Evolutionary conservation across 1,139 yeast genomes (phyloP), one percentile per base, ranked within the genome.

Genomic region (Candida gigantensis): DNA sequence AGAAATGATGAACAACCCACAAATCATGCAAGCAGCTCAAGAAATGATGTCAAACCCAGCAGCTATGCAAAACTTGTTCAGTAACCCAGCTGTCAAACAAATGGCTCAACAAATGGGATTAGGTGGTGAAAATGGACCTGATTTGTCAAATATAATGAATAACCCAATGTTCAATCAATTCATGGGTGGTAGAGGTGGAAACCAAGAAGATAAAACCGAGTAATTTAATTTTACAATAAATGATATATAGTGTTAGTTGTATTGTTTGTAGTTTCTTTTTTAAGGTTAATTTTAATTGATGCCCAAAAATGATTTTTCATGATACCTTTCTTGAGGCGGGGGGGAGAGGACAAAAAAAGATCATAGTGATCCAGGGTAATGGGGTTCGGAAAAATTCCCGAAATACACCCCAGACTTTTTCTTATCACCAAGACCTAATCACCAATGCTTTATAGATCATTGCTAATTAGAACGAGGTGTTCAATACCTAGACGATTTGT

Each of bases 1-100:
- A 10, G 80, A 80, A 13, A 64, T 90, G 69, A 74, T 92, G 82
- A 83, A 77, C 65, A 88, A 90, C 64, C 97, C 97, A 12, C 89
- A 83, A 61, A 61, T 92, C 43, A 84, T 84, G 87, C 88, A 85
- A 65, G 94, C 95, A 54, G 97, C 97, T 27, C 94, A 88, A 60
- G 80, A 80, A 56, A 78, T 92, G 84, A 89, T 90, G 96, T 79
- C 81, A 42, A 83, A 90, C 59, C 97, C 97, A 21, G 75, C 69
- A 30, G 90, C 95, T 34, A 68, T 90, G 70, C 73, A 68, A 45
- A 79, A 81, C 39, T 67, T 90, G 59, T 81, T 90, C 89, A 79
- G 67, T 60, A 86, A 88, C 59, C 97, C 97, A 17, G 79, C 81
- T 50, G 55, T 86, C 14, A 78, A 77, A 53, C 83, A 80, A 57